Evolutionary conservation across 2,329 filamentous ascomycete species (phyloP), one percentile per base, ranked within the genome.

Genomic region (Coniochaeta ligniaria): DNA sequence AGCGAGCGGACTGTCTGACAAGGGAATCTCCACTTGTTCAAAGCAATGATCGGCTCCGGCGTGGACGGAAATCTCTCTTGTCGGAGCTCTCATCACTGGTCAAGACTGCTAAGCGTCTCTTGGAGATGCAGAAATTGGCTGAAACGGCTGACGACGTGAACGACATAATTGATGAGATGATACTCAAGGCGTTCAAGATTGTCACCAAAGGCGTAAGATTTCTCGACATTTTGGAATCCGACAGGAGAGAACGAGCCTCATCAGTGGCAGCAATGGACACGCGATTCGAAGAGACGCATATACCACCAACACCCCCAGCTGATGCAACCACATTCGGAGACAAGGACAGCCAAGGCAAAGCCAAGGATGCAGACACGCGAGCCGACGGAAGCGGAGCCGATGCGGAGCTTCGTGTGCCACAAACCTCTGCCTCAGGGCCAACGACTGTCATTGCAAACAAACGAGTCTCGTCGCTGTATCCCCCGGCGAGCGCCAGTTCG

Each of bases 161-260:
- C 68, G 85, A 90, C 67, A 84, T 94, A 61, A 84, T 97, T 61
- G 94, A 98, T 69, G 91, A 96, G 72, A 92, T 98, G 84, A 90
- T 98, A 26, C 78, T 96, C 59, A 95, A 93, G 73, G 93, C 93
- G 0, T 98, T 96, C 78, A 92, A 90, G 70, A 92, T 98, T 59
- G 90, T 96, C n/a, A 94, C 88, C 56, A 88, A 94, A 68, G 92
- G 91, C 16, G 92, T 97, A 28, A 84, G 89, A 52, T 98, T 99
- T 69, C 81, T 96, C 47, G 95, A 99, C 67, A 82, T 94, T 2
- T 87, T 95, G 77, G 88, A 90, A 41, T 89, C 86, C 17, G 84
- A 88, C 66, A 74, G 79, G 55, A 76, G 77, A 61, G 71, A 75
- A 45, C 77, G 80, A 59, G 77, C 78, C 9, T 77, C 79, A 33